Base-by-base conservation (phyloP, 139 green algal species). In the Micromonas commoda region DNA sequence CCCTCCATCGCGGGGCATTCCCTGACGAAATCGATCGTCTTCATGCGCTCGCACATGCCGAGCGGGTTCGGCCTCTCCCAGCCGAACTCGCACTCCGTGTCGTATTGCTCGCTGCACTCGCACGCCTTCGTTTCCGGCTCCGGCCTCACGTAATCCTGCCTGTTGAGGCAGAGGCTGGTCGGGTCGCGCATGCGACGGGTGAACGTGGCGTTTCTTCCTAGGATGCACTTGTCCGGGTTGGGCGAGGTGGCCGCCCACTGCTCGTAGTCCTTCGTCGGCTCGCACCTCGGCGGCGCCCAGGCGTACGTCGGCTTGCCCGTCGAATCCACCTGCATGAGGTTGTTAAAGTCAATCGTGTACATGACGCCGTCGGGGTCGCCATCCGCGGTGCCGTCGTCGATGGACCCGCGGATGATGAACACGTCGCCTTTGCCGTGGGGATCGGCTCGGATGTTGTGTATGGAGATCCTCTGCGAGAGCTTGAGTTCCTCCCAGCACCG, bases 351-450 rank as follows among this genome's bases (percentile, higher is more conserved):
- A 32, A 64, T 34, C 19, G 81, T 38, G 37, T 37, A 82, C 21
- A 80, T 24, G n/a, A 60, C 39, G 23, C 60, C 37, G 52, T n/a
- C 26, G 0, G 51, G 52, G 72, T 78, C 53, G n/a, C 16, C 23
- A 1, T 39, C 13, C 26, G 32, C n/a, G 20, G n/a, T 51, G 28
- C 24, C 31, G 29, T 60, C 60, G n/a, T 69, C n/a, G 19, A 28
- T 32, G 32, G n/a, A n/a, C n/a, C 93, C 94, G 78, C 97, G 90
- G 33, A 97, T 82, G 19, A 97, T 39, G 72, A 98, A 97, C 28
- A 84, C 87, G 71, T 91, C 89, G 85, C 33, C 78, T 31, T 71
- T 39, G 53, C 71, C 2, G 0, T 51, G 19, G 38, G 54, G 64
- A 68, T 88, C 85, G 29, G 85, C 81, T 79, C 92, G 86, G 80